Conservation (phyloP, 257 asterid species). For the Solanum stenotomum region DNA sequence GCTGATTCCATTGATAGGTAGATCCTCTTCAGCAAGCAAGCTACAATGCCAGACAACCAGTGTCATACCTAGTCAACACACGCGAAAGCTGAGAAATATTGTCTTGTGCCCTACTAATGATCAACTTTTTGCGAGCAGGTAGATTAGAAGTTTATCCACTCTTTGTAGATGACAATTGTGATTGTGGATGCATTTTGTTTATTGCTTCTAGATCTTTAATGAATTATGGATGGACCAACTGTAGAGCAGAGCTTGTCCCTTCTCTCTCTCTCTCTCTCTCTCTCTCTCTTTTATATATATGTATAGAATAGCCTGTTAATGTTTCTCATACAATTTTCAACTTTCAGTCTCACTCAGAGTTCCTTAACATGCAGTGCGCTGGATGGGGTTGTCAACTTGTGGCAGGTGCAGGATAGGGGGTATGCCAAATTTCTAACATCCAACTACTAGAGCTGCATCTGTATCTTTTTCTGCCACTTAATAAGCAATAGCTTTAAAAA, state of each 20-base stretch:
- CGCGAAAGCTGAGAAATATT: constrained; percentile 62
- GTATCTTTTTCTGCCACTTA: background rate
- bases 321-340: background rate
- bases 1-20: constrained; percentile 35
- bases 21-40: constrained; percentile 34
- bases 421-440: constrained; percentile 10
- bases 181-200: constrained; percentile 14
- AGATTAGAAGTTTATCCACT: background rate
- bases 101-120: constrained; percentile 60
- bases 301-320: background rate
- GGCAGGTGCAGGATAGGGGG: constrained; percentile 63
- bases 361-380: constrained; percentile 50
- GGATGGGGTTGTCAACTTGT: constrained; percentile 71
- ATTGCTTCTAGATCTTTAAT: background rate
- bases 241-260: background rate
- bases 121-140: constrained; percentile 66
- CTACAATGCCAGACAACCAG: constrained; percentile 32
- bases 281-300: background rate
- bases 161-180: background rate
- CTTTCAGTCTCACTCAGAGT: background rate
- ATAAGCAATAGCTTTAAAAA: background rate
- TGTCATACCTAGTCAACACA: constrained; percentile 52
- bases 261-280: background rate
- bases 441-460: constrained; percentile 1
- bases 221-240: background rate